Conservation (phyloP, 2,329 filamentous ascomycete genomes). For the Cladosporium sp. region DNA sequence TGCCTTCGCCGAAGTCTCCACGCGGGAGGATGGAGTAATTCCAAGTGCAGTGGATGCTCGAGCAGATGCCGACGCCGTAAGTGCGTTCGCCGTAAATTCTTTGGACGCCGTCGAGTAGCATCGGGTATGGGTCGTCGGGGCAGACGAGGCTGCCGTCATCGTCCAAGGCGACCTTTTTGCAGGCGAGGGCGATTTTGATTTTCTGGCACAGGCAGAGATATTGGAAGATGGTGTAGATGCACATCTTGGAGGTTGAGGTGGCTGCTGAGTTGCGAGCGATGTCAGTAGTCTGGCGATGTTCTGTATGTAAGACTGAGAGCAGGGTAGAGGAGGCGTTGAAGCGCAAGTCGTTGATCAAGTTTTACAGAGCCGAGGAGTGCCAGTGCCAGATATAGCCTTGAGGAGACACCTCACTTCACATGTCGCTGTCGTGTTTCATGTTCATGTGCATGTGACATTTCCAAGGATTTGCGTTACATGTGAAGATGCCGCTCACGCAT, state of each 20-base stretch:
- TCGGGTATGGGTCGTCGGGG: constrained; percentile 4
- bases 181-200: constrained; percentile 15
- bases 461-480: neutral
- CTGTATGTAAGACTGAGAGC: too few relatives aligned
- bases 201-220: constrained; percentile 16
- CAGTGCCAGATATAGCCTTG: too few relatives aligned
- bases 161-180: constrained; percentile 10
- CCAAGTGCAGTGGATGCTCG: constrained; percentile 15
- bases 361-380: too few relatives aligned
- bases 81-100: neutral
- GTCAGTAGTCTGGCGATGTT: too few relatives aligned
- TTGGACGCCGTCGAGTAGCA: constrained; percentile 6
- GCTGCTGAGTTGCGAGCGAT: neutral
- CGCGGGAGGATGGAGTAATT: neutral
- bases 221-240: constrained; percentile 16
- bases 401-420: too few relatives aligned
- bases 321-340: too few relatives aligned
- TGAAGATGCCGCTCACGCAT: too few relatives aligned
- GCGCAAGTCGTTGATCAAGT: too few relatives aligned
- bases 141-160: constrained; percentile 14
- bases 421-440: too few relatives aligned
- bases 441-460: too few relatives aligned
- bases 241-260: constrained; percentile 9
- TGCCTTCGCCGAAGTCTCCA: constrained; percentile 15
- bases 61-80: constrained; percentile 17